Evolutionary conservation across 805 yeast genomes (phyloP), one percentile per base, ranked within the genome.

Genomic region (Saccharomycopsis fermentans): DNA sequence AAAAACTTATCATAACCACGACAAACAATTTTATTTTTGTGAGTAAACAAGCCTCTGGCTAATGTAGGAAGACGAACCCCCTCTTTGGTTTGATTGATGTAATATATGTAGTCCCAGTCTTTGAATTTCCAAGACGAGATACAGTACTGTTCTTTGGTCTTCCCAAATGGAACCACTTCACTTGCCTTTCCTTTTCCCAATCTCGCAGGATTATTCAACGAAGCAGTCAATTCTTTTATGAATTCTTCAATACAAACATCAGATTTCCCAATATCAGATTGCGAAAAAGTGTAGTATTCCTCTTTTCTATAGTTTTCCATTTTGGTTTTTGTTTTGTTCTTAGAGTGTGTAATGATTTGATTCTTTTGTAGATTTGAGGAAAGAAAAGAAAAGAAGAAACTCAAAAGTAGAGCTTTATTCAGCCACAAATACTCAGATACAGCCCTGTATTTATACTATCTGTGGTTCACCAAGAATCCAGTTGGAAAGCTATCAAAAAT

Each of bases 1-100:
- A 90, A 94, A 70, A 94, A 94, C 71, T 94, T 94, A 70, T 94
- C 94, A 69, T 94, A 94, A 0, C 99, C 99, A 64, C 99, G 74
- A 1, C 84, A 83, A 1, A 82, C 82, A 24, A 94, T 86, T 34
- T 62, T 64, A 6, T 72, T 71, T 6, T 63, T 59, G 4, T 72
- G 52, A 0, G 81, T 86, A 69, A 92, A 92, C 16, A 92, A 69
- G 0, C 99, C 99, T 58, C 99, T 77, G 0, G 97, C 96, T 55
- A 82, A 72, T 4, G 82, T 76, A 0, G 97, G 96, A 8, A 92
- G 72, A 1, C 59, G 60, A 4, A 81, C 72, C 54, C 77, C 77
- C 9, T 74, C 72, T 54, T 37, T 54, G 40, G 21, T 9, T 21
- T 29, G 29, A 43, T 43, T 43, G 12, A 55, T 40, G 14, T 55